Evolutionary conservation across 140 eudicot species (phyloP), one percentile per base, ranked within the genome.

Genomic region (Cichorium intybus): DNA sequence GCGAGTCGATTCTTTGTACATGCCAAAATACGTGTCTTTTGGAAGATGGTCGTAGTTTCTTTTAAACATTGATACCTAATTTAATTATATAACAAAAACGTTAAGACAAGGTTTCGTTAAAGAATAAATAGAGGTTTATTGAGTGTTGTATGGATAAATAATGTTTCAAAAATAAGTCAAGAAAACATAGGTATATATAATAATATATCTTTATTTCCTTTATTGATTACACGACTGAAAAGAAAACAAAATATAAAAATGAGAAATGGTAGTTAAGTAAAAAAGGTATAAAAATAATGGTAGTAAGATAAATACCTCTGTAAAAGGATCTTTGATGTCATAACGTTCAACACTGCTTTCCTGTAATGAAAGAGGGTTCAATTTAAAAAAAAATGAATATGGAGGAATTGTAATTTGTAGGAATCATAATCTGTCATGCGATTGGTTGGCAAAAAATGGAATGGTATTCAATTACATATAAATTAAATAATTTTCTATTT

Each of bases 341-440:
- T 87, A 96, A 60, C 89, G 80, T 72, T 92, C 98, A 34, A 87
- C 86, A 74, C 98, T 87, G 78, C 96, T 92, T 77, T 92, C 98
- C 98, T 92, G 91, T 56, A 76, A 45, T 62, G 59, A 35, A 70
- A 61, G 29, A 41, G n/a, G n/a, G n/a, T n/a, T n/a, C n/a, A n/a
- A n/a, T n/a, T n/a, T n/a, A n/a, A n/a, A n/a, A n/a, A n/a, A n/a
- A n/a, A n/a, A n/a, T n/a, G n/a, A n/a, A n/a, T n/a, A n/a, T n/a
- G n/a, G n/a, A n/a, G n/a, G n/a, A n/a, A n/a, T n/a, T n/a, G n/a
- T n/a, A n/a, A n/a, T n/a, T n/a, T n/a, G n/a, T n/a, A n/a, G n/a
- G n/a, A n/a, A n/a, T n/a, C n/a, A n/a, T n/a, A n/a, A n/a, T n/a
- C n/a, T n/a, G n/a, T n/a, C n/a, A n/a, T n/a, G n/a, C n/a, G n/a